Conservation (phyloP, 2,329 filamentous ascomycete genomes). For the Colletotrichum sp. region DNA sequence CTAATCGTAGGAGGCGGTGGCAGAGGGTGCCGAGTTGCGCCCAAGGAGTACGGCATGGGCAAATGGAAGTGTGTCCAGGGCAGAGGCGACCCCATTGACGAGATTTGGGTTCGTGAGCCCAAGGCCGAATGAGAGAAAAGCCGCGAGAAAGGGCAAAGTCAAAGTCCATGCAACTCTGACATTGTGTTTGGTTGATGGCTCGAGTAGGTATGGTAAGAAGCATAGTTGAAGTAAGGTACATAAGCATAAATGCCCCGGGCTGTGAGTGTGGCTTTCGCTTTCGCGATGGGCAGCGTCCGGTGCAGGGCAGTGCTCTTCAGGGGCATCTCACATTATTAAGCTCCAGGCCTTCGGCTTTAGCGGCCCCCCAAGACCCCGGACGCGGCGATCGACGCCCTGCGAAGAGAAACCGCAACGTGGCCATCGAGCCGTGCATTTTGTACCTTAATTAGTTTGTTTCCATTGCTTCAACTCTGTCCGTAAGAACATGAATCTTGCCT, state of each 20-base stretch:
- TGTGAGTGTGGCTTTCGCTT: background rate
- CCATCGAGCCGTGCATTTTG: background rate
- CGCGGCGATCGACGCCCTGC: background rate
- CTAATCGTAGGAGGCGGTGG: conserved; percentile 82
- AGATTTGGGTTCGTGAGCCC: conserved; percentile 62
- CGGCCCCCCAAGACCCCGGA: background rate
- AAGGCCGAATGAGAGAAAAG: background rate
- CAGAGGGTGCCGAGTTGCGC: conserved; percentile 67
- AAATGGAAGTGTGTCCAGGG: conserved; percentile 73
- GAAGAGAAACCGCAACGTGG: background rate
- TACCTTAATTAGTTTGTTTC: background rate
- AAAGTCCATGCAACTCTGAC: background rate
- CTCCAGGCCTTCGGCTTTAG: background rate
- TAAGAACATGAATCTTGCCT: background rate
- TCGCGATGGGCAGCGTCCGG: background rate
- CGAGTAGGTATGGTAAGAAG: background rate
- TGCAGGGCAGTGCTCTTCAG: background rate
- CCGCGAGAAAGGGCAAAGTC: background rate
- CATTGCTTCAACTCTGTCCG: background rate
- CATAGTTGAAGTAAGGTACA: background rate
- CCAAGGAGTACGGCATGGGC: conserved; percentile 68
- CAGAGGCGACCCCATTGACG: conserved; percentile 70
- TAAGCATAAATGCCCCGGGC: background rate
- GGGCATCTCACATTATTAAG: background rate
- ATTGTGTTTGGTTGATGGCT: background rate